A percentile compares a stretch with the other conserved stretches of the same genome.
These are phyloP conservation scores for Vaccinium vitisidaea DNA, from an alignment of 148 eudicot species.

Conservation along the genomic window DNA sequence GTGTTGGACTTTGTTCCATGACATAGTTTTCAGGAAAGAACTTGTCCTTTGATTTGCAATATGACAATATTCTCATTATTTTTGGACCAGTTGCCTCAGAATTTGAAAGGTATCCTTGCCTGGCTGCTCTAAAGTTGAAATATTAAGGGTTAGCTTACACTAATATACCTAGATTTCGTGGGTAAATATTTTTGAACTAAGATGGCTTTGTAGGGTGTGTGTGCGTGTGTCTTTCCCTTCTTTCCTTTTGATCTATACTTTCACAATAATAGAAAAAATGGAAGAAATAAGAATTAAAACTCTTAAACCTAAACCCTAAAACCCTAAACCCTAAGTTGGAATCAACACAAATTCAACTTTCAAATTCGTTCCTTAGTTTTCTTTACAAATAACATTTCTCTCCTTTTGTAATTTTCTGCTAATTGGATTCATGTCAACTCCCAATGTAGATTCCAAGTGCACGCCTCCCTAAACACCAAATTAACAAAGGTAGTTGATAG, in stretches of 20 bases:
- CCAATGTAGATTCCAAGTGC: not conserved
- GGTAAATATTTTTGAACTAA: not conserved
- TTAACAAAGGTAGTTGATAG: not conserved
- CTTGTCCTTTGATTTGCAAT: constrained; percentile 6
- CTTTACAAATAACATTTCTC: not conserved
- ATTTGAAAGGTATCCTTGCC: not conserved
- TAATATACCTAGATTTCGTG: not conserved
- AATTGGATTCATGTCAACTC: not conserved
- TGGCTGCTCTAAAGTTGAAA: not conserved
- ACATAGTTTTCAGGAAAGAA: constrained; percentile 4
- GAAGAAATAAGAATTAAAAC: not conserved
- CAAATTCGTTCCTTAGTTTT: not conserved
- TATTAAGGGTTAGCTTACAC: not conserved
- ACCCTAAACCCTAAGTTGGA: not conserved
- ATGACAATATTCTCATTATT: not conserved
- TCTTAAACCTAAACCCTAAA: not conserved
- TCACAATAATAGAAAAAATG: not conserved
- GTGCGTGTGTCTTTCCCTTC: not conserved
- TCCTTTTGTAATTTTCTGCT: not conserved
- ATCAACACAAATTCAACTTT: not conserved
- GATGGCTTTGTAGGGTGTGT: not conserved
- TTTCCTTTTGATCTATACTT: not conserved
- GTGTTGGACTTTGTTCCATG: constrained; percentile 1
- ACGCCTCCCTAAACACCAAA: not conserved
- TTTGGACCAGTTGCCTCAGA: not conserved